Conservation (phyloP, 441 rosid species). For the Croton setiger region DNA sequence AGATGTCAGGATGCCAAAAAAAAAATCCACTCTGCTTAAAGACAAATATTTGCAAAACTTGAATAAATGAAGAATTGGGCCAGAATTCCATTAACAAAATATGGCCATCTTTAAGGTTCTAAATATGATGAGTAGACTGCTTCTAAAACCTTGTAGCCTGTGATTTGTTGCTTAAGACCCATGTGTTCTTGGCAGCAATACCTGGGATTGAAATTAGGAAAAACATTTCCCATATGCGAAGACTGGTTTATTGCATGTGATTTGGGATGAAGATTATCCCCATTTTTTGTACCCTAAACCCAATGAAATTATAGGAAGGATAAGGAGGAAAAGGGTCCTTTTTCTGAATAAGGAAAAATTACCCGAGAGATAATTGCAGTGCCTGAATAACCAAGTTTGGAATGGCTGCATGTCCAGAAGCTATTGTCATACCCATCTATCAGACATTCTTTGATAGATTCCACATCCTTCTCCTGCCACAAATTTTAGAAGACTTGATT, state of each 20-base stretch:
- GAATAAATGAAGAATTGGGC: not conserved
- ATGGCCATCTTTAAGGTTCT: not conserved
- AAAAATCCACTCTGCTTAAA: not conserved
- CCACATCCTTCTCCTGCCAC: slow-evolving; percentile 80
- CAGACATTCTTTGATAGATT: slow-evolving; percentile 59
- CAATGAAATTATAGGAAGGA: not conserved
- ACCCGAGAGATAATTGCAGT: slow-evolving; percentile 93
- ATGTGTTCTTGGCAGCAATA: not conserved
- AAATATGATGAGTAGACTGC: not conserved
- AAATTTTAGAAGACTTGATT: slow-evolving; percentile 14
- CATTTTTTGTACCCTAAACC: not conserved
- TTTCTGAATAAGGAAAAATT: slow-evolving; percentile 24
- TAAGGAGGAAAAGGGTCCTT: not conserved
- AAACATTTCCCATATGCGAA: not conserved
- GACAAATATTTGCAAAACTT: not conserved
- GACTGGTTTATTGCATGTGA: not conserved
- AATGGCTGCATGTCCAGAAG: slow-evolving; percentile 86
- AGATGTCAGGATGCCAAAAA: too few relatives aligned
- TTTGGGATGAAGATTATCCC: not conserved
- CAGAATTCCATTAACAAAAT: not conserved
- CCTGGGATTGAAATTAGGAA: not conserved
- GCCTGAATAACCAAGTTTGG: slow-evolving; percentile 97
- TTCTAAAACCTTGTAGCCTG: not conserved
- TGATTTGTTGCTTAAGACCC: not conserved
- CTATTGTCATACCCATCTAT: slow-evolving; percentile 73